Base-by-base conservation (phyloP, 192 early-diverging fungal species). In the Linnemannia exigua region DNA sequence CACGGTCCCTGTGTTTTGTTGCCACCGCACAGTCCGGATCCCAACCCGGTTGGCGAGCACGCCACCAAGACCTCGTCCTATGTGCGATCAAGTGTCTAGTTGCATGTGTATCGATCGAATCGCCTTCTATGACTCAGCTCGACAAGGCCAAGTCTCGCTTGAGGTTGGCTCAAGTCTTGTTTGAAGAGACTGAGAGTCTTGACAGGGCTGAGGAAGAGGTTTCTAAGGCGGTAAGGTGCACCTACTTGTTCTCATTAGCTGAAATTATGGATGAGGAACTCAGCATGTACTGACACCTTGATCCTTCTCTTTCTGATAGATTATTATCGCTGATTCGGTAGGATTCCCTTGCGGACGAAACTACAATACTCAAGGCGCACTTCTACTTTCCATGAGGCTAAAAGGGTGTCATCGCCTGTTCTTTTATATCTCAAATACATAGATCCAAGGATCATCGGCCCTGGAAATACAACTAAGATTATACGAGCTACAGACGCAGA, bases 131-230 rank as follows among this genome's bases (percentile, higher is more conserved):
- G 73, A 84, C 75, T 1, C 81, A 81, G 76, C 44, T 84, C 61
- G 79, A 84, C 28, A 83, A 79, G 35, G 80, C 81, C 16, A 89
- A 87, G 66, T 69, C 88, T 6, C 61, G 88, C 28, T 73, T 87
- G 31, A 71, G 88, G 1, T 75, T 89, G 37, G 87, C 85, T 16
- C 85, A 87, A 77, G 81, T 89, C 52, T 58, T 89, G 44, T 89
- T 87, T 73, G 79, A 84, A 67, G 86, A 86, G 70, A 87, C 85
- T 16, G 88, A 89, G 31, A 89, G 80, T 76, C 47, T 87, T 46
- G 74, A 76, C 12, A 36, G 78, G 44, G 71, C 54, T 46, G 78
- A 86, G 48, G 84, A 79, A 11, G 84, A 86, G 69, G 75, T 86
- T 28, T 50, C 72, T 58, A 86, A 77, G 20, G 84, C 84, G 51